Evolutionary conservation across 177 flowering plant species (phyloP).

Genomic region (Tripterygium wilfordii): DNA sequence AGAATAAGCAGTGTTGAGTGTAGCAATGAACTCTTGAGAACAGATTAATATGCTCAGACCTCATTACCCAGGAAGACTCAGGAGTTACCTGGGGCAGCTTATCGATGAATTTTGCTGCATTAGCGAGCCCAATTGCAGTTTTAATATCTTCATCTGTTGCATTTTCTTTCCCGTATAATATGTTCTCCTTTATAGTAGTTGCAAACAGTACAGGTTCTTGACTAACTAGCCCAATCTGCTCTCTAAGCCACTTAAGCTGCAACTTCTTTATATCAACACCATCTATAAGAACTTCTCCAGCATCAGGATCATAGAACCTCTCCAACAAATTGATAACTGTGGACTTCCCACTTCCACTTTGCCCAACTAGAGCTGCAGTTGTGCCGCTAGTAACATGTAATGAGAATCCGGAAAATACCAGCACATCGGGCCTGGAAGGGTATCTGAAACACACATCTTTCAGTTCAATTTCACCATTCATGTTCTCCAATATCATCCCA

Average conservation of each 20-base stretch:
- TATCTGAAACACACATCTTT: slow-evolving; percentile 57
- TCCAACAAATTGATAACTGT: slow-evolving; percentile 60
- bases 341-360: slow-evolving; percentile 85
- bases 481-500: slow-evolving; percentile 45
- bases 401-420: slow-evolving; percentile 61
- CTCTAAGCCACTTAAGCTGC: slow-evolving; percentile 56
- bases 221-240: slow-evolving; percentile 63
- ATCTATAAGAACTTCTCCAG: slow-evolving; percentile 65
- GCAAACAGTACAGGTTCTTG: slow-evolving; percentile 68
- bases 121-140: slow-evolving; percentile 53
- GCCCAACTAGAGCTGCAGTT: slow-evolving; percentile 68
- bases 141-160: slow-evolving; percentile 55
- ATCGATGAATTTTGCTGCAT: slow-evolving; percentile 67
- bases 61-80: neutral
- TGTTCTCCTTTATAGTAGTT: slow-evolving; percentile 57
- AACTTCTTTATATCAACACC: slow-evolving; percentile 49
- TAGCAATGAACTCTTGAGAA: too few relatives aligned
- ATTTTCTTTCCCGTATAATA: slow-evolving; percentile 55
- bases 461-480: slow-evolving; percentile 58
- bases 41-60: too few relatives aligned
- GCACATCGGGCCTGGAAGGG: slow-evolving; percentile 73
- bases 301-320: slow-evolving; percentile 70
- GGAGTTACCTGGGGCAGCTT: slow-evolving; percentile 47
- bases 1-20: neutral
- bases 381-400: slow-evolving; percentile 42